phyloP scores from a whole-genome alignment of 2,329 filamentous ascomycete species.

The Fusarium proliferatum region DNA sequence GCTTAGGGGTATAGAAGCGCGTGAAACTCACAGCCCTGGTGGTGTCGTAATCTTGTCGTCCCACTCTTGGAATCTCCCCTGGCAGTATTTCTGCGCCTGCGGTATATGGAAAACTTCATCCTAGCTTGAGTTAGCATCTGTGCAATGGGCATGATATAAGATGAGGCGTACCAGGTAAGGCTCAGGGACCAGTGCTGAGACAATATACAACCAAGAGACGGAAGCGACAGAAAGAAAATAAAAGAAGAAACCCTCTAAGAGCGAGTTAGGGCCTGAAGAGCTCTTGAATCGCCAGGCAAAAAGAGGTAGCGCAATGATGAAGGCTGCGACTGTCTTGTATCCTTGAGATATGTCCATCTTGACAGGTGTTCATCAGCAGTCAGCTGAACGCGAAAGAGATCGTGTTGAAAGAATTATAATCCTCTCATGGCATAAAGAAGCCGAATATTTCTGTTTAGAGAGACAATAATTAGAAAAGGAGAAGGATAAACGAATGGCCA shows the following conservation, averaged over 20 bases:
- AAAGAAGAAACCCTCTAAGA: conserved; percentile 20
- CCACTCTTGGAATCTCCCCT: conserved; percentile 80
- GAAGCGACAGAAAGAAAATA: conserved; percentile 30
- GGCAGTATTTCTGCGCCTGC: conserved; percentile 89
- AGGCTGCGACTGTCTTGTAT: conserved; percentile 29
- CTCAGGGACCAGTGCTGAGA: conserved; percentile 56
- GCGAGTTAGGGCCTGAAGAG: neutral
- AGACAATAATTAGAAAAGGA: neutral
- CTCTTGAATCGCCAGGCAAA: conserved; percentile 13
- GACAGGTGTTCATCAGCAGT: conserved; percentile 41
- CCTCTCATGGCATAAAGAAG: neutral
- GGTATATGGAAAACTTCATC: conserved; percentile 91
- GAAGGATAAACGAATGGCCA: neutral
- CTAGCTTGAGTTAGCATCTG: conserved; percentile 56
- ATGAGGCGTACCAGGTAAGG: conserved; percentile 63
- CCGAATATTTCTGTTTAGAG: neutral
- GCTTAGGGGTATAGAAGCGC: neutral
- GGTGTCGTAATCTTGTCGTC: conserved; percentile 98
- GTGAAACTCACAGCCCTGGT: conserved; percentile 75
- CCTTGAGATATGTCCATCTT: conserved; percentile 37
- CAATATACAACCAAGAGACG: conserved; percentile 38
- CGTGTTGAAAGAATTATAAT: too few relatives aligned
- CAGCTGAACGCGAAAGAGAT: neutral
- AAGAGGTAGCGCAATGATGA: conserved; percentile 20
- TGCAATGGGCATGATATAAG: too few relatives aligned